Conservation (phyloP, 2,329 filamentous ascomycete species). For the Aureobasidium sp. region DNA sequence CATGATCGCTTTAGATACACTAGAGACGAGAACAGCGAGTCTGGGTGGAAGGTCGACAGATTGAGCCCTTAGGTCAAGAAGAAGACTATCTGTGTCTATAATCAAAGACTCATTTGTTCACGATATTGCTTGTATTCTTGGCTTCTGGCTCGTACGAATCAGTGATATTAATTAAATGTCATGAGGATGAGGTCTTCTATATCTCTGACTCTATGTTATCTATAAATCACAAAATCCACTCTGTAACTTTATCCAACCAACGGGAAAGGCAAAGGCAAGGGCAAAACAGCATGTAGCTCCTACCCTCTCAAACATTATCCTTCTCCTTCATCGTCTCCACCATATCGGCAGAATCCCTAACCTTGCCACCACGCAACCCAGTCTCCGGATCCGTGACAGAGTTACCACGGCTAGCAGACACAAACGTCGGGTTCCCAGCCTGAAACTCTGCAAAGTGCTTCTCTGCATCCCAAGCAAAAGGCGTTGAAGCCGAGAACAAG, state of each 20-base stretch:
- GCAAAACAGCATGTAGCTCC: not conserved
- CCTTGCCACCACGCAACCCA: not conserved
- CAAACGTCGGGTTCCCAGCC: slow-evolving; percentile 47
- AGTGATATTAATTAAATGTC: no score
- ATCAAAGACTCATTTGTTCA: not conserved
- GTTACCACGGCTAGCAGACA: slow-evolving; percentile 24
- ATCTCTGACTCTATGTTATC: no score
- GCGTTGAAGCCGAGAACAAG: slow-evolving; percentile 59
- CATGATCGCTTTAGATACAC: slow-evolving; percentile 92
- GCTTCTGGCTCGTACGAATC: not conserved
- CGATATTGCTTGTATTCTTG: not conserved
- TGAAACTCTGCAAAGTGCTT: slow-evolving; percentile 56
- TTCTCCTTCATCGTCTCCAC: slow-evolving; percentile 4
- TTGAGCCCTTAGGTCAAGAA: slow-evolving; percentile 55
- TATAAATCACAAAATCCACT: no score
- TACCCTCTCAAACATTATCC: not conserved
- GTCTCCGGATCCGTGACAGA: slow-evolving; percentile 23
- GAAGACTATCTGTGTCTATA: not conserved
- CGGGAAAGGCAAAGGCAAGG: no score
- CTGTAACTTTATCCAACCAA: not conserved
- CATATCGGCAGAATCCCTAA: not conserved
- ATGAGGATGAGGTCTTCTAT: no score
- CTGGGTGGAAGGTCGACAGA: slow-evolving; percentile 61
- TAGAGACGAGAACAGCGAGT: slow-evolving; percentile 42
- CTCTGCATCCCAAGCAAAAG: slow-evolving; percentile 67